Evolutionary conservation across 768 basidiomycete genomes (phyloP).

Genomic region (Pleurotus ostreatus): DNA sequence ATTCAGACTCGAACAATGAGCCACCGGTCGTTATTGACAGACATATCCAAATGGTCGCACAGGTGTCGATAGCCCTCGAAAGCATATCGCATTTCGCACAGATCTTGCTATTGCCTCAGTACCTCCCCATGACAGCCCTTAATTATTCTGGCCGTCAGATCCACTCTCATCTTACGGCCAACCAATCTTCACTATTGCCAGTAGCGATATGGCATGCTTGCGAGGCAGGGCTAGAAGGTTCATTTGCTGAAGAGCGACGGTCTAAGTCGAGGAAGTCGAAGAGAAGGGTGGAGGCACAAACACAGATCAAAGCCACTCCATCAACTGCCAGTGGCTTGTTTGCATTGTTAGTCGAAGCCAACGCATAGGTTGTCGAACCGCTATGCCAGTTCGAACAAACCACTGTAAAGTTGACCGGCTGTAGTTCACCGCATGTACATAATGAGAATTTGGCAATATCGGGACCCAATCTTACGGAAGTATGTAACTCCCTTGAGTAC

Average conservation of each 20-base stretch:
- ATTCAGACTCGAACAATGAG: constrained; percentile 11
- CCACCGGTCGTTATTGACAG: constrained; percentile 47
- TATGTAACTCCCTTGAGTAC: too few relatives aligned
- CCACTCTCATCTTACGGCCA: constrained; percentile 46
- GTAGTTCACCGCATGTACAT: too few relatives aligned
- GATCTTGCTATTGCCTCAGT: constrained; percentile 50
- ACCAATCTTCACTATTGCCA: constrained; percentile 20
- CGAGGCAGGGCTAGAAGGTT: constrained; percentile 39
- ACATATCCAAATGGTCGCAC: constrained; percentile 66
- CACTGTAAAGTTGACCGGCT: too few relatives aligned
- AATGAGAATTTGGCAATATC: too few relatives aligned
- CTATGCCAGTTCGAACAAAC: too few relatives aligned
- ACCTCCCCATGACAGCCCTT: constrained; percentile 40
- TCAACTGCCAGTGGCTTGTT: constrained; percentile 25
- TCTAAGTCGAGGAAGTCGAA: constrained; percentile 40
- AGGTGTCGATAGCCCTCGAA: constrained; percentile 56
- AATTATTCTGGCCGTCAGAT: constrained; percentile 57
- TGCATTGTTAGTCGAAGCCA: constrained; percentile 36
- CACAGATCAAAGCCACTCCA: constrained; percentile 9
- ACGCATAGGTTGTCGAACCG: constrained; percentile 20
- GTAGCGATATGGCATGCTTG: constrained; percentile 44
- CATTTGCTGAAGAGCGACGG: constrained; percentile 42
- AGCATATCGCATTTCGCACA: constrained; percentile 58
- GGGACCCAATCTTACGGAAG: too few relatives aligned
- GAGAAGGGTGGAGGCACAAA: constrained; percentile 2